Evolutionary conservation across 805 yeast species (phyloP).

Genomic region (Starmerella gropengiesseri): DNA sequence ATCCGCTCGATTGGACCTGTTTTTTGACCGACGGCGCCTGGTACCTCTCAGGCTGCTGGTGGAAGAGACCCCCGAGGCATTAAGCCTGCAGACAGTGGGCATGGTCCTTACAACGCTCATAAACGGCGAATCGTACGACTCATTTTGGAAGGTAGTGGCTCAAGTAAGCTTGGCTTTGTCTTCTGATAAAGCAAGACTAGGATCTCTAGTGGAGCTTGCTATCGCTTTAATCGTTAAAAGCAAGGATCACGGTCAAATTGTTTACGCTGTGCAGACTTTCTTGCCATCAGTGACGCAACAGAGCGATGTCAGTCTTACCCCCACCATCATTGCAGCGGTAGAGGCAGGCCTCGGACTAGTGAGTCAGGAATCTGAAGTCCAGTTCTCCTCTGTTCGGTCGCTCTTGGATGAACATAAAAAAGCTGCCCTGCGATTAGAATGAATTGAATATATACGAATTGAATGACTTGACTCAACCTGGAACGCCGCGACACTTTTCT

Average conservation of each 20-base stretch:
- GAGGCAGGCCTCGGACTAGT: slow-evolving; percentile 20
- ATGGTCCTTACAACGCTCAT: slow-evolving; percentile 26
- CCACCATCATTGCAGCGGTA: slow-evolving; percentile 11
- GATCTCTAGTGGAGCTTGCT: slow-evolving; percentile 17
- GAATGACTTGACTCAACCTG: no score
- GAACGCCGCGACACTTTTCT: no score
- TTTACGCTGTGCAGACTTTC: slow-evolving; percentile 20
- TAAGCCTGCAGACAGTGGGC: slow-evolving; percentile 18
- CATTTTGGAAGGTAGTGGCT: slow-evolving; percentile 28
- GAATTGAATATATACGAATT: no score
- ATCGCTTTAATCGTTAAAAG: slow-evolving; percentile 27
- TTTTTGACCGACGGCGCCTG: slow-evolving; percentile 12
- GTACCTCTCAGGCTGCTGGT: slow-evolving; percentile 13
- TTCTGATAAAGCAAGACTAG: slow-evolving; percentile 21
- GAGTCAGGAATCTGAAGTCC: slow-evolving; percentile 16
- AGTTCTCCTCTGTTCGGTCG: slow-evolving; percentile 18
- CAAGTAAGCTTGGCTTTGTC: slow-evolving; percentile 16
- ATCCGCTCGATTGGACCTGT: slow-evolving; percentile 8
- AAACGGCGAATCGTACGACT: slow-evolving; percentile 23
- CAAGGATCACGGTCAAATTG: slow-evolving; percentile 25
- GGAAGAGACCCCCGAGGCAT: slow-evolving; percentile 11
- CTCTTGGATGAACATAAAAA: slow-evolving; percentile 5
- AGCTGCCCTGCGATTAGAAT: neutral
- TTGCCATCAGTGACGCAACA: slow-evolving; percentile 20
- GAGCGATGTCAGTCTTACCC: slow-evolving; percentile 12